These are phyloP conservation scores for Trametes cingulata DNA, from an alignment of 768 basidiomycete genomes.

Conservation along the genomic window DNA sequence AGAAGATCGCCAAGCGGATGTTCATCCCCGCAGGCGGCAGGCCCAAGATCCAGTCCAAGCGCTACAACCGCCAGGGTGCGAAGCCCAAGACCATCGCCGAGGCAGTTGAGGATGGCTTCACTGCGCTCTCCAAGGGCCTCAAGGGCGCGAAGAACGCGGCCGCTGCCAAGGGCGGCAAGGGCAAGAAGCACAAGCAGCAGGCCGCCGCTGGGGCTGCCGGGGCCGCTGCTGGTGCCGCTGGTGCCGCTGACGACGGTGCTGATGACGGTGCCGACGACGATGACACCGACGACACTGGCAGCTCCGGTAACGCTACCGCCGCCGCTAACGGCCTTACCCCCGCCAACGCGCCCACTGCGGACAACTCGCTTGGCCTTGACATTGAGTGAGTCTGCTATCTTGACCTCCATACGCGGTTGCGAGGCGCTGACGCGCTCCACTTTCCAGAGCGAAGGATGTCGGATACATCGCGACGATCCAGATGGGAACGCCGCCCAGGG, in stretches of 20 bases:
- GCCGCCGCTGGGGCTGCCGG: not conserved
- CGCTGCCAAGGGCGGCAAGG: slow-evolving; percentile 17
- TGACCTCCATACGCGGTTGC: not conserved
- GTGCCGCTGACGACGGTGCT: not conserved
- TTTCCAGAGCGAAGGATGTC: slow-evolving; percentile 48
- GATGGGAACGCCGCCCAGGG: slow-evolving; percentile 45
- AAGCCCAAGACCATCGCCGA: slow-evolving; percentile 6
- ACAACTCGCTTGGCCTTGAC: slow-evolving; percentile 63
- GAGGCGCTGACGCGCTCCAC: slow-evolving; percentile 3
- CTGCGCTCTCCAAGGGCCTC: slow-evolving; percentile 1
- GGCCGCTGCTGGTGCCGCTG: slow-evolving; percentile 4
- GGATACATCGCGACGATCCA: slow-evolving; percentile 50
- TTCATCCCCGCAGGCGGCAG: slow-evolving; percentile 36
- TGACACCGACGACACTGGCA: not conserved
- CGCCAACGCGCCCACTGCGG: slow-evolving; percentile 42
- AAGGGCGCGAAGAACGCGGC: not conserved
- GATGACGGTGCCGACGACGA: slow-evolving; percentile 3
- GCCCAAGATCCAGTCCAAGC: slow-evolving; percentile 18
- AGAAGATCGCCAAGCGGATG: slow-evolving; percentile 45
- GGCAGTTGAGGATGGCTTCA: not conserved
- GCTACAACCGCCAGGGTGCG: slow-evolving; percentile 20
- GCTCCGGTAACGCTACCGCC: slow-evolving; percentile 18
- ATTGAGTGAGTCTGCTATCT: slow-evolving; percentile 56
- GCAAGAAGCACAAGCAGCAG: slow-evolving; percentile 9
- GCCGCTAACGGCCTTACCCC: slow-evolving; percentile 39